phyloP scores from a whole-genome alignment of 257 asterid genomes.

The Penstemon barbatus region DNA sequence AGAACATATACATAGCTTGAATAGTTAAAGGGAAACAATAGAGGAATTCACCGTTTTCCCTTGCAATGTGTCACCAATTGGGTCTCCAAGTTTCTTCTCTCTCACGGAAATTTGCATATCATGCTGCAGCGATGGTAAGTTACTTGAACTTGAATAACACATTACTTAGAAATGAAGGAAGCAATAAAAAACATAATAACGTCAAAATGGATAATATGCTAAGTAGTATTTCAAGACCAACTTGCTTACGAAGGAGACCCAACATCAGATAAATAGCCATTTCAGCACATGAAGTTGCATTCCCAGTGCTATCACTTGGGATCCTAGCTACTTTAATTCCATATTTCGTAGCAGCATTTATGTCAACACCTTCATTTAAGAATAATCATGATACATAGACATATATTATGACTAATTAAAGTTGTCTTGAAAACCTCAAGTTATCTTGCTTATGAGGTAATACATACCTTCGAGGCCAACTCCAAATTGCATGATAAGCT shows the following conservation, averaged over 20 bases:
- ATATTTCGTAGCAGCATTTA: constrained; percentile 74
- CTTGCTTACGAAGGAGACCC: constrained; percentile 99
- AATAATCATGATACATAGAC: not conserved
- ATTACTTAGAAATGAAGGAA: not conserved
- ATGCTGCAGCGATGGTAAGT: constrained; percentile 43
- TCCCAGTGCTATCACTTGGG: constrained; percentile 81
- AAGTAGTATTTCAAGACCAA: constrained; percentile 34
- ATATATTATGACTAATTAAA: not conserved
- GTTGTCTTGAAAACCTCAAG: not conserved
- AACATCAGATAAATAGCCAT: constrained; percentile 88
- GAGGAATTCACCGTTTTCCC: constrained; percentile 77
- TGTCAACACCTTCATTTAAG: constrained; percentile 63
- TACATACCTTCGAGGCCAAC: constrained; percentile 89
- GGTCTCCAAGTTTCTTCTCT: constrained; percentile 74
- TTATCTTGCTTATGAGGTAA: constrained; percentile 24
- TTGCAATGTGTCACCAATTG: constrained; percentile 75
- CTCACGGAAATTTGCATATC: constrained; percentile 68
- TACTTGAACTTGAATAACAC: not conserved
- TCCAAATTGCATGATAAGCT: constrained; percentile 95
- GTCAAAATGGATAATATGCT: constrained; percentile 1
- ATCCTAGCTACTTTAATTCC: constrained; percentile 92
- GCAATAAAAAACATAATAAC: not conserved
- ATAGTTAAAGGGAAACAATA: not conserved
- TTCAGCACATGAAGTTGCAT: constrained; percentile 97
- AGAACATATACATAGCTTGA: not conserved